phyloP scores from a whole-genome alignment of 2,329 filamentous ascomycete species.

The Fusarium phyllophilum region DNA sequence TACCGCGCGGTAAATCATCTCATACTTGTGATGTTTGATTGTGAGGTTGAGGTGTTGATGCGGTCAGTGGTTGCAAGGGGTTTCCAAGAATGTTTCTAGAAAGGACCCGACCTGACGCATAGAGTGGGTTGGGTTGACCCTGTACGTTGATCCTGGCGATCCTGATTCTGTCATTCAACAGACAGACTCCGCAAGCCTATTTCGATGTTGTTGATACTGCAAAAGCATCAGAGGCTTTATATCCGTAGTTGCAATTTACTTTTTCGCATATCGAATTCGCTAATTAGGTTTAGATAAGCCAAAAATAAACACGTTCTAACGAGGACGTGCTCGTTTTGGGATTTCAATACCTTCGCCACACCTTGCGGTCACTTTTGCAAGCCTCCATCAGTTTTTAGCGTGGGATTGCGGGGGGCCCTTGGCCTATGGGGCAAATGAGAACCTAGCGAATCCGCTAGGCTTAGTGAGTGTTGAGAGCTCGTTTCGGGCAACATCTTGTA shows the following conservation, averaged over 20 bases:
- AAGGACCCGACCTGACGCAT: not conserved
- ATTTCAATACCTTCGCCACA: constrained; percentile 26
- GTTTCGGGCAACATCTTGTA: not conserved
- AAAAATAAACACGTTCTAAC: constrained; percentile 29
- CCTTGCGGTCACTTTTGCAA: constrained; percentile 17
- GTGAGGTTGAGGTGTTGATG: not conserved
- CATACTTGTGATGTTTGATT: not conserved
- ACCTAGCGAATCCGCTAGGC: not conserved
- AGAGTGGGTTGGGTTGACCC: not conserved
- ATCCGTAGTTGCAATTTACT: not conserved
- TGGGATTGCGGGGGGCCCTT: constrained; percentile 9
- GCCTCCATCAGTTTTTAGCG: constrained; percentile 22
- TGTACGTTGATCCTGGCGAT: not conserved
- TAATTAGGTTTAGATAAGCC: constrained; percentile 5
- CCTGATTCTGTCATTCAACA: not conserved
- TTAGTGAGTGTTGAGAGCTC: not conserved
- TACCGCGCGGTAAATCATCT: not conserved
- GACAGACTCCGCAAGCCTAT: not conserved
- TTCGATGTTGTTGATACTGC: not conserved
- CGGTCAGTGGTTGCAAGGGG: not conserved
- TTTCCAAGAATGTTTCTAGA: constrained; percentile 14
- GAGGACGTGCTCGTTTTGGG: not conserved
- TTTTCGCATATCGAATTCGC: constrained; percentile 1
- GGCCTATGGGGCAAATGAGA: constrained; percentile 2
- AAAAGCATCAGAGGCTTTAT: not conserved